Conservation (phyloP, 2,329 filamentous ascomycete genomes). For the Aureobasidium sp. region DNA sequence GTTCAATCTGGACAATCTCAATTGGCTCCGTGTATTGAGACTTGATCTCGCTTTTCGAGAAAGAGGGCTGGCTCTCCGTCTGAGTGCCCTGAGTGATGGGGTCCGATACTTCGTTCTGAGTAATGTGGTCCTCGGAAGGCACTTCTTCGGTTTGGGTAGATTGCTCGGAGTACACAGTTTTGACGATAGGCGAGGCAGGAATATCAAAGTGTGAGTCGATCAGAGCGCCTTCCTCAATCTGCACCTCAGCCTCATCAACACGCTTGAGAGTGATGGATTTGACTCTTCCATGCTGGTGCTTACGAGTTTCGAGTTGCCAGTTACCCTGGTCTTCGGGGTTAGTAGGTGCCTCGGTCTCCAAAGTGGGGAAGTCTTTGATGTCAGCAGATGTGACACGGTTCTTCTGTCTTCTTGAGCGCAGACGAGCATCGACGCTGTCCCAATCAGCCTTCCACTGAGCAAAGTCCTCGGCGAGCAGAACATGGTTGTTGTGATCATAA, state of each 20-base stretch:
- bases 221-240: conserved; percentile 16
- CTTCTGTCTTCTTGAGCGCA: conserved; percentile 25
- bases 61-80: not conserved
- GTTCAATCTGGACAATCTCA: conserved; percentile 12
- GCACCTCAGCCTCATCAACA: conserved; percentile 15
- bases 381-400: conserved; percentile 23
- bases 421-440: conserved; percentile 28
- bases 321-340: conserved; percentile 16
- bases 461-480: conserved; percentile 25
- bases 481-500: conserved; percentile 17
- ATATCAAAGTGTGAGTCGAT: not conserved
- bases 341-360: conserved; percentile 1
- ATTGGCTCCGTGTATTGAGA: conserved; percentile 12
- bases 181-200: conserved; percentile 17
- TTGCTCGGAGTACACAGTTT: conserved; percentile 15
- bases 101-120: not conserved
- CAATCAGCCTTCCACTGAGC: conserved; percentile 31
- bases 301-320: conserved; percentile 17
- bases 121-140: not conserved
- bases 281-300: conserved; percentile 16
- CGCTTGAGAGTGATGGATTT: conserved; percentile 18
- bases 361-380: conserved; percentile 5
- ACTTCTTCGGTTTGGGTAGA: conserved; percentile 10
- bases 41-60: not conserved
- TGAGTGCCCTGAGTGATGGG: not conserved